Base-by-base conservation (phyloP, 208 protist species). In the Crithidia fasciculata region DNA sequence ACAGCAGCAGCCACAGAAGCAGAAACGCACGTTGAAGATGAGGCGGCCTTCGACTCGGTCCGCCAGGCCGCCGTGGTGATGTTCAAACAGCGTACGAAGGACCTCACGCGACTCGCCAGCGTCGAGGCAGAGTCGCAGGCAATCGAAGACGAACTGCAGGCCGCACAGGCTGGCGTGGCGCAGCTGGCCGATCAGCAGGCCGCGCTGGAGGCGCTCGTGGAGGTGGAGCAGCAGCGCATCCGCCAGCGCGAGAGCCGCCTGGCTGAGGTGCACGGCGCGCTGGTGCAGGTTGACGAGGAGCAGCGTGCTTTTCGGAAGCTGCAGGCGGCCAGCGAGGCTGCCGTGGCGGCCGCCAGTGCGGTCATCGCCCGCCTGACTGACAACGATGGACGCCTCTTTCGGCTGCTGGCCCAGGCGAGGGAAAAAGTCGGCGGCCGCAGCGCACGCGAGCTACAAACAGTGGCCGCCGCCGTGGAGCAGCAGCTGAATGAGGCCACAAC, bases 11-110 rank as follows among this genome's bases (percentile, higher is more conserved):
- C 59, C 15, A 36, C 66, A 45, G 49, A 62, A 15, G 18, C 59
- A n/a, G 41, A 68, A 28, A 8, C 28, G 4, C 47, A 54, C 16
- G 36, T 39, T 16, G 58, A 45, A 8, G 47, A 56, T 52, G 86
- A 84, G 10, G 85, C 91, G 9, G 75, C 84, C 40, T 95, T 95
- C 68, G 66, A 82, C 44, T 88, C 87, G 2, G 83, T 93, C 82
- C 86, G 88, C 16, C 76, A 89, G 44, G 85, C 85, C 2, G 91
- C 91, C 2, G 43, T 89, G 47, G 74, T 76, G 47, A 89, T 95
- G 84, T 94, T 95, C 66, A 86, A 92, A 67, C 91, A 95, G 73
- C 88, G 88, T 62, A 94, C 88, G 15, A 88, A 88, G 41, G 91
- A 95, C 69, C 88, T 95, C 69, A 95, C 91, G 12, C 84, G 79